Evolutionary conservation across 306 rosid species (phyloP), one percentile per base, ranked within the genome.

Genomic region (Castanea sativa): DNA sequence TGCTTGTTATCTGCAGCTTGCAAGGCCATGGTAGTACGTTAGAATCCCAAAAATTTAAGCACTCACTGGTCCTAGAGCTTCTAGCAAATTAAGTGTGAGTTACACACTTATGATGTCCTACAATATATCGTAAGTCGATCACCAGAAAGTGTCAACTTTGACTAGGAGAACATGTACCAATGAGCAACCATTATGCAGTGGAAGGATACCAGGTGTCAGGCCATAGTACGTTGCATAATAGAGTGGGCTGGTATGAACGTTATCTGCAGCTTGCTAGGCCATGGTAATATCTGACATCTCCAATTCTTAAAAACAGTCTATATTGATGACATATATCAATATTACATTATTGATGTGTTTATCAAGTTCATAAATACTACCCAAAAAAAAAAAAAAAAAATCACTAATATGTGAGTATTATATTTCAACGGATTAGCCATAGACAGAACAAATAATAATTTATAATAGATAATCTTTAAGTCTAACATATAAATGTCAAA

Each of bases 181-280:
- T 23, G 55, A 27, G 55, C 58, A 32, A 69, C 71, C 23, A 8
- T 69, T 59, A 33, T 60, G n/a, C 52, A 38, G 13, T 29, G 61
- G 74, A 64, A 72, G 74, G 78, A 55, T 29, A 82, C 69, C 75
- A 41, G 79, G 49, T 30, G 49, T 56, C 75, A 73, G 73, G 79
- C 71, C 64, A 78, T 56, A 74, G 79, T 69, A 45, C 5, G 41
- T 58, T 76, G 38, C 74, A 81, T 43, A 75, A 67, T 78, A 78
- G 49, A 69, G 35, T 8, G 74, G 67, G 57, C 57, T 38, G 55
- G 65, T 38, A 67, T 73, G 79, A 64, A 82, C 7, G 14, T 53
- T 76, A 64, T 75, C 63, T 56, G 86, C 76, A 82, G 72, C 79
- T 78, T 64, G 82, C 72, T 68, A 41, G 68, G 79, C 68, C 79